Percentiles rank a stretch among this genome's conserved stretches.
Conservation (phyloP, 2,329 filamentous ascomycete species). For the Acrocalymma vagum region DNA sequence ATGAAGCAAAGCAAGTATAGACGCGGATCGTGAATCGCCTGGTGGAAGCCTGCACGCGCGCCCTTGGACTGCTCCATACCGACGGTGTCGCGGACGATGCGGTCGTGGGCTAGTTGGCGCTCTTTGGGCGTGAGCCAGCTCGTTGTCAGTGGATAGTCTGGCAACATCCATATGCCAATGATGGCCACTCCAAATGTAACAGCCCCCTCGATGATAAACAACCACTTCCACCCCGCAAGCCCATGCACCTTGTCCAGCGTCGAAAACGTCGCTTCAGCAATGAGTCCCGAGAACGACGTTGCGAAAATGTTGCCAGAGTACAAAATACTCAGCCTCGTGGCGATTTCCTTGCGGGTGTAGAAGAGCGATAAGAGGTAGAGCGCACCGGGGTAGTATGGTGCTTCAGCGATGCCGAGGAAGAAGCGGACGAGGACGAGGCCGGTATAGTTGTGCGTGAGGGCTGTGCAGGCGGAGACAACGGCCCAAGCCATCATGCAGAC, state of each 20-base stretch:
- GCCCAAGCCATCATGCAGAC: conserved; percentile 12
- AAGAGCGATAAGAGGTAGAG: conserved; percentile 69
- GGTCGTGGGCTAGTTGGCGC: conserved; percentile 32
- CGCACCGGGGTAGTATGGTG: conserved; percentile 39
- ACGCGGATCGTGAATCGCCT: conserved; percentile 59
- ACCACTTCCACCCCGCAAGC: conserved; percentile 27
- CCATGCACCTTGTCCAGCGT: conserved; percentile 25
- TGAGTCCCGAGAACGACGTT: conserved; percentile 20
- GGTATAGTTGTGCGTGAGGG: conserved; percentile 5
- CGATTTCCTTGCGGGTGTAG: conserved; percentile 65
- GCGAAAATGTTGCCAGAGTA: conserved; percentile 24
- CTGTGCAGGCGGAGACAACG: conserved; percentile 6
- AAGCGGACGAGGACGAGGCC: conserved; percentile 16
- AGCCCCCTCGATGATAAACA: conserved; percentile 34
- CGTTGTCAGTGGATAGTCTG: conserved; percentile 33
- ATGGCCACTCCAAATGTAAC: conserved; percentile 38
- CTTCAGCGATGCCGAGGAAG: conserved; percentile 19
- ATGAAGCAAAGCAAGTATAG: conserved; percentile 64
- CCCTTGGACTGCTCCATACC: conserved; percentile 46
- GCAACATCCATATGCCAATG: no score
- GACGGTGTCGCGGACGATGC: conserved; percentile 54
- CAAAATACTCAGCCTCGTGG: conserved; percentile 22
- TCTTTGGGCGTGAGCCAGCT: conserved; percentile 53
- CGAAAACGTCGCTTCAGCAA: conserved; percentile 24
- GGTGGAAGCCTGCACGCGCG: conserved; percentile 57